phyloP scores from a whole-genome alignment of 805 yeast genomes.

The Saccharomycopsis fibuligera region DNA sequence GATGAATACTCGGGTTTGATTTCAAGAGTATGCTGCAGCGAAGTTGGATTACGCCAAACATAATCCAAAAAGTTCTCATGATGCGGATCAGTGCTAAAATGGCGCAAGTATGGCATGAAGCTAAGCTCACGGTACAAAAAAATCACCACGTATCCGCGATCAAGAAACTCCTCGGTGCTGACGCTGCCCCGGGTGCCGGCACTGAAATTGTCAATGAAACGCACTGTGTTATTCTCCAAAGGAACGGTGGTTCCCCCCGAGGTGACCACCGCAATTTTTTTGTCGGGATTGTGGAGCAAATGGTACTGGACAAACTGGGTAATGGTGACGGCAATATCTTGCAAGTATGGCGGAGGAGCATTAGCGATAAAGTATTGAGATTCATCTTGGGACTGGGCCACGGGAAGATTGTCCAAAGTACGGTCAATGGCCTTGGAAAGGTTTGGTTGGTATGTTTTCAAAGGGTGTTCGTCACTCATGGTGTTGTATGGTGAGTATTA shows the following conservation, averaged over 20 bases:
- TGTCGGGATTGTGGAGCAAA: constrained; percentile 3
- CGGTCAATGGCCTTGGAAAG: constrained; percentile 74
- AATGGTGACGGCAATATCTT: constrained; percentile 51
- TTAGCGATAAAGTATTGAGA: constrained; percentile 68
- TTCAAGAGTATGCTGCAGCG: constrained; percentile 27
- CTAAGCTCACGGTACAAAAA: constrained; percentile 91
- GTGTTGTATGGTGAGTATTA: no score
- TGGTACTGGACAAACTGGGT: constrained; percentile 57
- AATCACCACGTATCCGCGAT: constrained; percentile 83
- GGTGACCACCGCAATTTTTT: constrained; percentile 74
- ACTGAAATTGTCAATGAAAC: constrained; percentile 93
- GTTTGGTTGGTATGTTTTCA: constrained; percentile 39
- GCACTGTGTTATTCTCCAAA: constrained; percentile 89
- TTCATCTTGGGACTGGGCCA: constrained; percentile 66
- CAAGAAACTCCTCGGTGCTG: constrained; percentile 85
- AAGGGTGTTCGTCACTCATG: no score
- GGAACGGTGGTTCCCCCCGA: constrained; percentile 99
- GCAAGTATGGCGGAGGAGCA: constrained; percentile 67
- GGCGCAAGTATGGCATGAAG: constrained; percentile 85
- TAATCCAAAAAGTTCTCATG: constrained; percentile 64
- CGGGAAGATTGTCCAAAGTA: constrained; percentile 57
- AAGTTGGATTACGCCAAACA: constrained; percentile 25
- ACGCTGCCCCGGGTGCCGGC: constrained; percentile 99
- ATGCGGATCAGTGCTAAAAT: constrained; percentile 50
- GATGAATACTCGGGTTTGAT: constrained; percentile 55